Base-by-base conservation (phyloP, 805 yeast genomes). In the Metschnikowia colocasiae region DNA sequence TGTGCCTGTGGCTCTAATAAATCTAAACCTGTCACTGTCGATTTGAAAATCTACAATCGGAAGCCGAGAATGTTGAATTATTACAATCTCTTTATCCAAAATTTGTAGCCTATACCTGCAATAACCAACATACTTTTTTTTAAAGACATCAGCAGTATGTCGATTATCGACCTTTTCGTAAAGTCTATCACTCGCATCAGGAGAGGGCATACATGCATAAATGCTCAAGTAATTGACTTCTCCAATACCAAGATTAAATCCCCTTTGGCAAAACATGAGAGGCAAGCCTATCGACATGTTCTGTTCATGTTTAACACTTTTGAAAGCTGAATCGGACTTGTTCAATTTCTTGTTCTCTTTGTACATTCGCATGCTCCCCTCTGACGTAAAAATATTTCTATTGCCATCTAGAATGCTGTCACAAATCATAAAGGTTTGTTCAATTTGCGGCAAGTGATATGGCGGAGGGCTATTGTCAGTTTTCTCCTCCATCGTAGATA, bases 261-360 rank as follows among this genome's bases (percentile, higher is more conserved):
- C 20, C 7, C 56, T 39, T 20, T 34, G 50, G 23, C 40, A 33
- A 19, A 49, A 20, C 49, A 52, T 22, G 16, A 54, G 46, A 8
- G 57, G 57, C 26, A 54, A 36, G 2, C 51, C 57, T 12, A 38
- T 45, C 2, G 56, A 29, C 45, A 15, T 13, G 32, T 54, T 50
- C 23, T 54, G 57, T 22, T 23, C 27, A n/a, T 37, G 10, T 30
- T 54, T 54, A 3, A 52, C 57, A 4, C 20, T 32, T 6, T 16
- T 30, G 20, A 54, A 54, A 15, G 22, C 46, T 15, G 41, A 38
- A 26, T 49, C 25, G 9, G 37, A 23, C 31, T 15, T 22, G 3
- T 26, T 20, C 18, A 35, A 27, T 35, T 36, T 40, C 31, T 29
- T 35, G 26, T 40, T 43, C 16, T 49, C 52, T 25, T 52, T 52